A percentile compares a stretch with the other conserved stretches of the same genome.
These are phyloP conservation scores for Cyamopsis tetragonoloba DNA, from an alignment of 306 rosid species.

Conservation along the genomic window DNA sequence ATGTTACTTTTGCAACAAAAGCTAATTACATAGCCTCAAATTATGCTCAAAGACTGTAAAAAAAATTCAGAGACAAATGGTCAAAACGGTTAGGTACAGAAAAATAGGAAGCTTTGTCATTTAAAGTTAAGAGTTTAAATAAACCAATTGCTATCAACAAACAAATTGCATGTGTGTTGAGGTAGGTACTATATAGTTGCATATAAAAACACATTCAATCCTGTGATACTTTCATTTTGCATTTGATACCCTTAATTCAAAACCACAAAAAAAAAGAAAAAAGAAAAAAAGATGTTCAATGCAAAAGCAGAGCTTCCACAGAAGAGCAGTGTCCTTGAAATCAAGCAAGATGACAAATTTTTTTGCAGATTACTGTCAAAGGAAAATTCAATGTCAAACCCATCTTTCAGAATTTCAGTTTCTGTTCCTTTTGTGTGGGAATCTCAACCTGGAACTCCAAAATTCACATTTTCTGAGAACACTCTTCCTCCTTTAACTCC, in stretches of 20 bases:
- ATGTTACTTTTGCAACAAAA: not conserved
- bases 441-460: conserved; percentile 85
- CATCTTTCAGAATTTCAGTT: conserved; percentile 60
- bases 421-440: conserved; percentile 81
- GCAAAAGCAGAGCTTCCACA: conserved; percentile 38
- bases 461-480: conserved; percentile 39
- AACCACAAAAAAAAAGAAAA: no score
- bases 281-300: conserved; percentile 36
- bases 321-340: conserved; percentile 47
- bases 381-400: conserved; percentile 60
- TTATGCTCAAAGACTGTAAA: not conserved
- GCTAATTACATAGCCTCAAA: not conserved
- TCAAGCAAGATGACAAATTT: conserved; percentile 58
- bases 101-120: not conserved
- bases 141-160: not conserved
- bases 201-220: conserved; percentile 14
- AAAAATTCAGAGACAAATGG: not conserved
- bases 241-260: not conserved
- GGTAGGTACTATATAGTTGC: not conserved
- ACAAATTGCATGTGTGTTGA: conserved; percentile 12
- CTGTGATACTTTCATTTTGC: conserved; percentile 8
- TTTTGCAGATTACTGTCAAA: conserved; percentile 58
- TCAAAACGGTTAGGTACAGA: conserved; percentile 7
- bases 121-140: not conserved
- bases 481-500: conserved; percentile 77